Base-by-base conservation (phyloP, 176 grass and related monocot species). In the Aegilops sharonensis region DNA sequence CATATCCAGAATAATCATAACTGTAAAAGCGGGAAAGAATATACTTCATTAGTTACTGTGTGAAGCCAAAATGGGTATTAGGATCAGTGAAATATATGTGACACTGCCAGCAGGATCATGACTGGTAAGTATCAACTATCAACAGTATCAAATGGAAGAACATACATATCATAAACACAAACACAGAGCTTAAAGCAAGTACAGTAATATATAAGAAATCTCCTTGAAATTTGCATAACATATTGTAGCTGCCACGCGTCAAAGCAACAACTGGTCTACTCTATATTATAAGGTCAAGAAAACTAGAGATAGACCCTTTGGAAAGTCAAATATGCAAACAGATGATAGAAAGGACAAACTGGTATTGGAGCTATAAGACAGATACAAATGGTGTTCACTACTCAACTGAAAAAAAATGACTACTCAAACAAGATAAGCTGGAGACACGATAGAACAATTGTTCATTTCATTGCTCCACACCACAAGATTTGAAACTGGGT, bases 1-100 rank as follows among this genome's bases (percentile, higher is more conserved):
- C 93, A 12, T 95, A 95, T 47, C 93, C 93, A 82, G 93, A 95
- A 86, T 95, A 95, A 88, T 95, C 93, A 11, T 95, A 92, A 80
- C 93, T 95, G 93, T 18, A 54, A 43, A 76, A 61, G 39, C 0
- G 29, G 48, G 45, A 45, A 70, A 77, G 31, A 69, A 23, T 8
- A 3, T 18, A 60, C 21, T 66, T 15, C 73, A 50, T 31, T 47
- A 57, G 59, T 74, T 83, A 82, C 35, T 74, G 34, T 39, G 30
- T 74, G 5, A 37, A 62, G 48, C 36, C 18, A 83, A 72, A 63
- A 75, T 50, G 65, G 37, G 11, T 13, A 82, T 42, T 35, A 36
- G 13, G 54, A 62, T 79, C 30, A 70, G 73, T 32, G 61, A 64
- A 82, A 37, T 6, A 76, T 37, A 68, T 60, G 29, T 39, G 29